Base-by-base conservation (phyloP, 2,329 filamentous ascomycete genomes). In the Karstenula rhodostoma region DNA sequence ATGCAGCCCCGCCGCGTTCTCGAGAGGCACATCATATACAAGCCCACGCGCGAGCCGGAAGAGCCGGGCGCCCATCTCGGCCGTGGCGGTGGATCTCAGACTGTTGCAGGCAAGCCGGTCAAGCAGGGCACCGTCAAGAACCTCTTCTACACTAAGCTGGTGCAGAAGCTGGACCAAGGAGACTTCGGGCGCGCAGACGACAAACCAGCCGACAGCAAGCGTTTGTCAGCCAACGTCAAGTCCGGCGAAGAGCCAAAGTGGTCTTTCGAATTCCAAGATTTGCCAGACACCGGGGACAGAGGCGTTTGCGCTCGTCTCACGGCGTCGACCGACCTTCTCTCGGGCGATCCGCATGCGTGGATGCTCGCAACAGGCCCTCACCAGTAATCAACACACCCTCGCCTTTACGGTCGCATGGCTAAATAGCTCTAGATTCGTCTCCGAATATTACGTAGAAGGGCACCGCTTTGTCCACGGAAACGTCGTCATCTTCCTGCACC, bases 1-100 rank as follows among this genome's bases (percentile, higher is more conserved):
- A 86, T 87, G 82, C 87, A 88, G 71, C 87, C 87, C 42, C 80
- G 81, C 67, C 78, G 80, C 59, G 74, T 82, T 54, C 71, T 83
- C 52, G 84, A 88, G 73, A 83, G 86, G 59, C 82, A 84, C 71
- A 76, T 88, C 65, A 74, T 89, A 68, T 89, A 87, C 81, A 85
- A 83, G 66, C 85, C 86, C 59, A 77, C 78, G 67, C 79, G 81
- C 68, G 80, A 84, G 72, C 79, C 78, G 49, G 72, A 78, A 35
- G 75, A 76, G 66, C 75, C 71, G 23, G 77, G 72, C 68, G 74
- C 72, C 43, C 73, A 75, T 63, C 67, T 74, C 48, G 66, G 70
- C 43, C 67, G 64, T n/a, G 64, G 75, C 35, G 77, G 77, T 48
- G 77, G 76, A n/a, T 76, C 72, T 22, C 77, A 79, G 65, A 70